These are phyloP conservation scores for Boletus subcaerulescens DNA, from an alignment of 768 basidiomycete genomes.

Conservation along the genomic window DNA sequence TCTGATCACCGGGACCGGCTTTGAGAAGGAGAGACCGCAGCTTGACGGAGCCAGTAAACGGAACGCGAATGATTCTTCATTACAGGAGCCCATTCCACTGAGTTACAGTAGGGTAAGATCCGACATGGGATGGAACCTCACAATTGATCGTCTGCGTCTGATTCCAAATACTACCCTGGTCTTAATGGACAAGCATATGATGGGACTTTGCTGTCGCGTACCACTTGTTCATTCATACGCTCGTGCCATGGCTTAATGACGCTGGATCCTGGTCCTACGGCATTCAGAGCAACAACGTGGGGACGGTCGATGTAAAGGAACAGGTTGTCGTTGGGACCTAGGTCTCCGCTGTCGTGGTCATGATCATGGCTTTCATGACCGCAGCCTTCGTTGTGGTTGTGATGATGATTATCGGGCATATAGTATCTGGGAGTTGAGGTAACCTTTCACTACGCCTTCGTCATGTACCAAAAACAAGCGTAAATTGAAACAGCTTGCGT, in stretches of 20 bases:
- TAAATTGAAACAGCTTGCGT: conserved; percentile 11
- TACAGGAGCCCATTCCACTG: conserved; percentile 2
- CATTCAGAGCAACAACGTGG: conserved; percentile 82
- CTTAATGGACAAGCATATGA: conserved; percentile 3
- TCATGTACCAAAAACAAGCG: conserved; percentile 12
- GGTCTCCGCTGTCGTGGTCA: conserved; percentile 47
- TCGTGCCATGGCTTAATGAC: conserved; percentile 89
- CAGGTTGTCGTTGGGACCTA: conserved; percentile 66
- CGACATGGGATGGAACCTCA: conserved; percentile 32
- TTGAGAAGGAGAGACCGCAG: conserved; percentile 81
- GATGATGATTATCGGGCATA: conserved; percentile 22
- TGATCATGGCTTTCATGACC: conserved; percentile 59
- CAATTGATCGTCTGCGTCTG: conserved; percentile 91
- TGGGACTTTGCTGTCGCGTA: conserved; percentile 32
- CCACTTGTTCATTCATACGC: conserved; percentile 66
- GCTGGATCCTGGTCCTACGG: conserved; percentile 44
- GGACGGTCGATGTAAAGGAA: conserved; percentile 71
- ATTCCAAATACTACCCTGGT: conserved; percentile 65
- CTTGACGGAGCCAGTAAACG: conserved; percentile 86
- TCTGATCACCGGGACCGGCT: conserved; percentile 76
- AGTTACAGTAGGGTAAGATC: not conserved
- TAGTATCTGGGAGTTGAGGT: not conserved
- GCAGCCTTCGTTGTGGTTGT: conserved; percentile 52
- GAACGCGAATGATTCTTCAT: conserved; percentile 73
- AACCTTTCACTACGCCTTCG: too few species aligned